These are phyloP conservation scores for Bipolaris victoriae DNA, from an alignment of 2,329 filamentous ascomycete species.

Conservation along the genomic window DNA sequence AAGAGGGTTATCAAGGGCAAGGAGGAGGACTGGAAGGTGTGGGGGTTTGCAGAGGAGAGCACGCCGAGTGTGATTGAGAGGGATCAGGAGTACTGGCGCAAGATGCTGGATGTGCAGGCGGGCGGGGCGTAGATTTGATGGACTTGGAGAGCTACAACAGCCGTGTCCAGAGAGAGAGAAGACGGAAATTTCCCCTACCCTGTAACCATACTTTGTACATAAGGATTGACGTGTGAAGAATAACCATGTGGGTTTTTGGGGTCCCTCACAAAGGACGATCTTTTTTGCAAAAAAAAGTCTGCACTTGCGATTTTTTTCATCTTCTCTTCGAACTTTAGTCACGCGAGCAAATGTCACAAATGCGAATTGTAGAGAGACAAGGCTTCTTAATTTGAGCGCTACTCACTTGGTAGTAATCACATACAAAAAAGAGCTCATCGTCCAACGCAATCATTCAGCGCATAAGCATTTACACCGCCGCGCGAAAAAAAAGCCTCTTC, in stretches of 20 bases:
- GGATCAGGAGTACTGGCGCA: slow-evolving; percentile 32
- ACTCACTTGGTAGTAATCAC: slow-evolving; percentile 5
- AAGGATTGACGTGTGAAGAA: slow-evolving; percentile 3
- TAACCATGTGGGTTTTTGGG: not conserved
- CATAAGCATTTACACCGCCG: slow-evolving; percentile 9
- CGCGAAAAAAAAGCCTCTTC: not conserved
- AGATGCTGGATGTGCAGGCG: slow-evolving; percentile 27
- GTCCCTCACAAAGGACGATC: not conserved
- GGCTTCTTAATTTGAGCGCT: slow-evolving; percentile 7
- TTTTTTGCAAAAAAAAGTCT: not conserved
- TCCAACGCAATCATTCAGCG: slow-evolving; percentile 5
- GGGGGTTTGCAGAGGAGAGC: slow-evolving; percentile 66
- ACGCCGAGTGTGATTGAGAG: slow-evolving; percentile 30
- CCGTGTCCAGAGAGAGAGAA: not conserved
- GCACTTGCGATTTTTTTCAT: not conserved
- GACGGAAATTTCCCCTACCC: not conserved
- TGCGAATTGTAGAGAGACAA: not conserved
- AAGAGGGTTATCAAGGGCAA: slow-evolving; percentile 55
- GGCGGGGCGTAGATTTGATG: slow-evolving; percentile 1
- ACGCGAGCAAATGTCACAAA: not conserved
- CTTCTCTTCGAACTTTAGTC: not conserved
- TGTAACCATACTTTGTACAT: slow-evolving; percentile 27
- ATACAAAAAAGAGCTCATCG: not conserved
- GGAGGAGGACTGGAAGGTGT: slow-evolving; percentile 65
- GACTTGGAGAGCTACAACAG: not conserved